Evolutionary conservation across 768 basidiomycete genomes (phyloP).

Genomic region (Mycena olivaceomarginata): DNA sequence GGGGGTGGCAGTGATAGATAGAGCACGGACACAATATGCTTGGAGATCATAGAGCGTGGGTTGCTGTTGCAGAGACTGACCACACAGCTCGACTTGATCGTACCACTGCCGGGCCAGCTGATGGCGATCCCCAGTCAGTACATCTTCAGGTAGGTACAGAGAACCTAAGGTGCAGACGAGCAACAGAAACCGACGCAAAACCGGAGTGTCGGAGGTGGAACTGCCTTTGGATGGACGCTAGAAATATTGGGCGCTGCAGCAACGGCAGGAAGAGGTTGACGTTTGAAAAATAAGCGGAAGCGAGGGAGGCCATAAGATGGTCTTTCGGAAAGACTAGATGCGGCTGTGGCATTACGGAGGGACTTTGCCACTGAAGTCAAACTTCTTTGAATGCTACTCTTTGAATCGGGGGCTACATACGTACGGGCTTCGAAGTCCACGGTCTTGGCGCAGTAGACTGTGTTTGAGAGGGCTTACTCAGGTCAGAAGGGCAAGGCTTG

Average conservation of each 20-base stretch:
- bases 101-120: not conserved
- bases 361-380: not conserved
- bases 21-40: constrained; percentile 16
- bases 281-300: constrained; percentile 69
- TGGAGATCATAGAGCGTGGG: constrained; percentile 18
- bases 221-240: constrained; percentile 56
- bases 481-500: not conserved
- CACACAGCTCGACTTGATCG: constrained; percentile 21
- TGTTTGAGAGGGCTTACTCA: not conserved
- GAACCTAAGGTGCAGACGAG: constrained; percentile 55
- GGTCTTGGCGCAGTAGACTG: not conserved
- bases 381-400: too few species aligned
- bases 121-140: not conserved
- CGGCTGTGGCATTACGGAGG: not conserved
- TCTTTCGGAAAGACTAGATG: not conserved
- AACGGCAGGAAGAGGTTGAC: constrained; percentile 65
- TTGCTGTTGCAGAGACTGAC: constrained; percentile 2
- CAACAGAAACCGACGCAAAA: constrained; percentile 69
- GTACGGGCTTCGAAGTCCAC: constrained; percentile 7
- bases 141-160: not conserved
- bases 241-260: constrained; percentile 72
- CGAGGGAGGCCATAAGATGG: constrained; percentile 58
- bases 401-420: not conserved
- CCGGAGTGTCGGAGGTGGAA: constrained; percentile 59
- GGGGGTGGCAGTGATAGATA: not conserved